Conservation (phyloP, 495 filamentous ascomycete genomes). For the Penicillium desertorum region DNA sequence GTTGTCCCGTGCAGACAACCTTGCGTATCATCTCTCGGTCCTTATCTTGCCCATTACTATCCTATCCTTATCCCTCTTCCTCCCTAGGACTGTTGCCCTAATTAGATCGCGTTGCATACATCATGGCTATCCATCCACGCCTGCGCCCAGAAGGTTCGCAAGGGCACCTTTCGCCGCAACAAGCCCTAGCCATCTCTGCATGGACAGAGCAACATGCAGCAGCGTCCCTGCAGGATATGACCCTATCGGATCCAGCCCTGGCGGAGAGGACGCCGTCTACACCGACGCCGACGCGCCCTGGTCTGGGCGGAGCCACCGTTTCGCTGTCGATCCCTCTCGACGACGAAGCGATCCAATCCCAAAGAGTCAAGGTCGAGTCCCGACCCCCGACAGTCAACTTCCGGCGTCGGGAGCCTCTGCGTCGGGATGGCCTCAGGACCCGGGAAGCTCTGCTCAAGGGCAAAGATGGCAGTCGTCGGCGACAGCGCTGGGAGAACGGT, state of each 20-base stretch:
- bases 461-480: slow-evolving; percentile 84
- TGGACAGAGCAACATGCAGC: slow-evolving; percentile 53
- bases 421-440: slow-evolving; percentile 61
- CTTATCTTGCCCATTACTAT: slow-evolving; percentile 20
- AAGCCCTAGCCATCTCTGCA: slow-evolving; percentile 48
- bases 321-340: slow-evolving; percentile 53
- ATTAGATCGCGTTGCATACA: slow-evolving; percentile 5
- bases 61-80: slow-evolving; percentile 12
- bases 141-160: slow-evolving; percentile 28
- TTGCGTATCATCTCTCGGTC: slow-evolving; percentile 9
- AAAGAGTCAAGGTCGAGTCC: slow-evolving; percentile 28
- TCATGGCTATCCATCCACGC: slow-evolving; percentile 47
- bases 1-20: slow-evolving; percentile 22
- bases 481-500: slow-evolving; percentile 97
- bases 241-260: slow-evolving; percentile 35
- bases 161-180: slow-evolving; percentile 42
- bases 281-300: slow-evolving; percentile 28
- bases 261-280: slow-evolving; percentile 15
- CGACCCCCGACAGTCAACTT: slow-evolving; percentile 36
- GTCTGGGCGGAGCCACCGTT: slow-evolving; percentile 40
- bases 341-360: slow-evolving; percentile 31
- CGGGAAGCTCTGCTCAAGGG: slow-evolving; percentile 85
- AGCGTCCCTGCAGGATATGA: slow-evolving; percentile 43
- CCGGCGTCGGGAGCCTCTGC: slow-evolving; percentile 48
- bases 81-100: slow-evolving; percentile 3